Conservation (phyloP, 2,329 filamentous ascomycete genomes). For the Clonostachys chloroleuca region DNA sequence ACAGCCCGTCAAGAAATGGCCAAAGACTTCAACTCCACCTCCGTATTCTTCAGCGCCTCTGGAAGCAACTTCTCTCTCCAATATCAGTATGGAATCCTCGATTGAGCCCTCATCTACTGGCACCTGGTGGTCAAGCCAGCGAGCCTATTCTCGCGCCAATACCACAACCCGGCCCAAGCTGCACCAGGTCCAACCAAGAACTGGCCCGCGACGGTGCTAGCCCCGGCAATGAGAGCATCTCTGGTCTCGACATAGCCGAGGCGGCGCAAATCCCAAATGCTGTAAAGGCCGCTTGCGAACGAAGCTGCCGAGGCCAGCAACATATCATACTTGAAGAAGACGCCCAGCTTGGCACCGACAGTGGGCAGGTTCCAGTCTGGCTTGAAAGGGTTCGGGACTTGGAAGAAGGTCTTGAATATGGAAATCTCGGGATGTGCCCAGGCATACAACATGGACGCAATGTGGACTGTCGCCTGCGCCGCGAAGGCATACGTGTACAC, state of each 20-base stretch:
- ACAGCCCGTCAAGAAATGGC: no score
- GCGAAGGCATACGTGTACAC: neutral
- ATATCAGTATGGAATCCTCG: no score
- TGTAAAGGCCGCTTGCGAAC: neutral
- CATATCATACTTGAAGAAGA: constrained; percentile 1
- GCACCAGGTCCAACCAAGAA: constrained; percentile 1
- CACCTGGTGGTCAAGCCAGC: no score
- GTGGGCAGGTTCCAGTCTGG: neutral
- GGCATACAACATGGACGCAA: neutral
- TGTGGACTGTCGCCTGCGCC: neutral
- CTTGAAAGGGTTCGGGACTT: neutral
- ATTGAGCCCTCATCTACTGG: no score
- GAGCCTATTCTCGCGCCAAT: neutral
- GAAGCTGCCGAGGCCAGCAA: neutral
- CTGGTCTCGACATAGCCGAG: neutral
- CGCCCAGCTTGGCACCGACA: neutral
- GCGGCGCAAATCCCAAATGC: neutral
- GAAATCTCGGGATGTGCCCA: neutral
- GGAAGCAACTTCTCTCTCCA: no score
- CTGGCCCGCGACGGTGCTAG: neutral
- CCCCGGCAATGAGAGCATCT: neutral
- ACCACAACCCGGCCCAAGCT: neutral
- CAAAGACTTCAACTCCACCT: no score
- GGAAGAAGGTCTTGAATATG: neutral
- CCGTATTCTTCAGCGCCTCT: no score